These are phyloP conservation scores for Trichophaea hybrida DNA, from an alignment of 2,329 filamentous ascomycete genomes.

Conservation along the genomic window DNA sequence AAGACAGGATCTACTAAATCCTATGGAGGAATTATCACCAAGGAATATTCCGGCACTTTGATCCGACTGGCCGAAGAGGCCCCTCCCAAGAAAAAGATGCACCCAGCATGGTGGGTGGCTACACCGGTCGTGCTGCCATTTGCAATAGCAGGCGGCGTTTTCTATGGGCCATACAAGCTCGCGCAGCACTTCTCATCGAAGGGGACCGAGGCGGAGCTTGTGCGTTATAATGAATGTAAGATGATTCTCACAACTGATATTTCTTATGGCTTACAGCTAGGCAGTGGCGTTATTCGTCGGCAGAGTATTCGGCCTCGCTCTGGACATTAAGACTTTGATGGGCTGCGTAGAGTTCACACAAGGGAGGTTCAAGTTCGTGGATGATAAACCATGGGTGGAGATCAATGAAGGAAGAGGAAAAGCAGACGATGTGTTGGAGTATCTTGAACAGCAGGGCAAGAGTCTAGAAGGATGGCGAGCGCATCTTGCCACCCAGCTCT, in stretches of 20 bases:
- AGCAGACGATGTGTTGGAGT: not conserved
- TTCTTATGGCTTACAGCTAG: not conserved
- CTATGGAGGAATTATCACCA: not conserved
- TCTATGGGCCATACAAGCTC: not conserved
- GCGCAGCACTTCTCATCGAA: not conserved
- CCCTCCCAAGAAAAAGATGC: not conserved
- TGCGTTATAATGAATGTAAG: not conserved
- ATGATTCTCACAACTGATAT: not conserved
- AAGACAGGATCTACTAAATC: not conserved
- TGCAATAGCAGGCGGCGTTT: not conserved
- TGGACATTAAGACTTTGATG: not conserved
- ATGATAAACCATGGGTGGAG: not conserved
- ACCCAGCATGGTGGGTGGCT: not conserved
- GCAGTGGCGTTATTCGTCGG: not conserved
- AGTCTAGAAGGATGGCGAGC: not conserved
- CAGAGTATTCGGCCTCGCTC: not conserved
- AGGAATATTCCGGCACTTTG: not conserved
- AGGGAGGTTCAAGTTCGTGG: not conserved
- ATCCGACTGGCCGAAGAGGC: not conserved
- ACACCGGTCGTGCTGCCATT: not conserved
- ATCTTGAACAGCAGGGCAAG: not conserved
- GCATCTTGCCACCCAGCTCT: too few relatives aligned
- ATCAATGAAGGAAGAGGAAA: not conserved
- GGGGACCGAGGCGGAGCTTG: not conserved
- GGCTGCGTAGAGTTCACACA: not conserved